These are phyloP conservation scores for Gossypium stocksii DNA, from an alignment of 345 rosid genomes.

Conservation along the genomic window DNA sequence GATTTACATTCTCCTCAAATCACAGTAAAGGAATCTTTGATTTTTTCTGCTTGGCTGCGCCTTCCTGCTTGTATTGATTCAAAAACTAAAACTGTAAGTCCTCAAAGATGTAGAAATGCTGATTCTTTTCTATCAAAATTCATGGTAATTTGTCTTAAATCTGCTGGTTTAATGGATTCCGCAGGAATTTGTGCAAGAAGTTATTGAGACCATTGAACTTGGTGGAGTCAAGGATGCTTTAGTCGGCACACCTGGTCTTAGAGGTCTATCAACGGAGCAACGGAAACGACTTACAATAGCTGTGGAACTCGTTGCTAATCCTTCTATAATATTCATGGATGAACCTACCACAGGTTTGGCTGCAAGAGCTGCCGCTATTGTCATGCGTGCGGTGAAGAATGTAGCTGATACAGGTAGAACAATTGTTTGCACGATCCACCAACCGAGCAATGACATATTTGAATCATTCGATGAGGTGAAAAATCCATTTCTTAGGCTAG, in stretches of 20 bases:
- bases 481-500: not conserved
- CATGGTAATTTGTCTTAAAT: not conserved
- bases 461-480: slow-evolving; percentile 48
- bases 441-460: slow-evolving; percentile 45
- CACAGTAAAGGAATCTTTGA: slow-evolving; percentile 62
- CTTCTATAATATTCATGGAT: slow-evolving; percentile 49
- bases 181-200: slow-evolving; percentile 42
- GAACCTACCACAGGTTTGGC: slow-evolving; percentile 53
- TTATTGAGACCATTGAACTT: slow-evolving; percentile 41
- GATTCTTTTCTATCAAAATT: not conserved
- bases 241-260: slow-evolving; percentile 37
- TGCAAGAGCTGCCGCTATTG: slow-evolving; percentile 53
- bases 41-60: slow-evolving; percentile 41
- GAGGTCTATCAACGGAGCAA: slow-evolving; percentile 48
- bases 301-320: slow-evolving; percentile 51
- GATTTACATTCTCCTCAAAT: slow-evolving; percentile 79
- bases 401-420: slow-evolving; percentile 47
- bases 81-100: slow-evolving; percentile 38
- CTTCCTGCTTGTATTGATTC: slow-evolving; percentile 52
- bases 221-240: slow-evolving; percentile 33
- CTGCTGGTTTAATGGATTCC: not conserved
- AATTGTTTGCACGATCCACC: slow-evolving; percentile 52
- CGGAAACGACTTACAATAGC: slow-evolving; percentile 49
- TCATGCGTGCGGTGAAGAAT: slow-evolving; percentile 48
- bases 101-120: not conserved